phyloP scores from a whole-genome alignment of 192 early-diverging fungal species.

The Phycomyces blakesleeanus region DNA sequence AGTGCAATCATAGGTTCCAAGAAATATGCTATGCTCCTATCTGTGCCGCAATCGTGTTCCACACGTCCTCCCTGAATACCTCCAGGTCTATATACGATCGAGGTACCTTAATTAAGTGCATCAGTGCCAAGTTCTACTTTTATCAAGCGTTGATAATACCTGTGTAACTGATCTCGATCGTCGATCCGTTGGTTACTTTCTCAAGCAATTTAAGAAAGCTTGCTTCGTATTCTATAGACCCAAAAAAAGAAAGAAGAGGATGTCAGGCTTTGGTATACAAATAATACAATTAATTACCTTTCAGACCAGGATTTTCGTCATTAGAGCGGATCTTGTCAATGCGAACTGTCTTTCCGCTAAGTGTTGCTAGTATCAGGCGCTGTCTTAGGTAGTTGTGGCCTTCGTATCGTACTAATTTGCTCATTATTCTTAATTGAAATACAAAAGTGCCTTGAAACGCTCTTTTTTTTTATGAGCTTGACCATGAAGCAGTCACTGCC shows the following conservation, averaged over 20 bases:
- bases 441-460: not conserved
- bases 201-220: conserved; percentile 88
- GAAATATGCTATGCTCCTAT: conserved; percentile 90
- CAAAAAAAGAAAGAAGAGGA: not conserved
- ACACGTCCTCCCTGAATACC: conserved; percentile 86
- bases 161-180: conserved; percentile 91
- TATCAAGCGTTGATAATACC: conserved; percentile 36
- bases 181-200: conserved; percentile 88
- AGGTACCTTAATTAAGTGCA: conserved; percentile 54
- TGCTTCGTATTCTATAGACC: conserved; percentile 84
- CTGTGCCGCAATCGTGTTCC: conserved; percentile 79
- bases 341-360: conserved; percentile 76
- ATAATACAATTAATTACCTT: conserved; percentile 45
- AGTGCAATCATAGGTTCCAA: conserved; percentile 88
- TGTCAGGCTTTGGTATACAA: not conserved
- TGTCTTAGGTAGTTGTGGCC: conserved; percentile 88
- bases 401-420: conserved; percentile 56
- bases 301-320: conserved; percentile 82
- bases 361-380: conserved; percentile 82
- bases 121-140: not conserved
- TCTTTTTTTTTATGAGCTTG: no score
- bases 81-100: conserved; percentile 82
- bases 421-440: conserved; percentile 17
- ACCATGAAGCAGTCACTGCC: no score
- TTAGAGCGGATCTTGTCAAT: conserved; percentile 89